Evolutionary conservation across 179 eudicot genomes (phyloP).

Genomic region (Gypsophila paniculata): DNA sequence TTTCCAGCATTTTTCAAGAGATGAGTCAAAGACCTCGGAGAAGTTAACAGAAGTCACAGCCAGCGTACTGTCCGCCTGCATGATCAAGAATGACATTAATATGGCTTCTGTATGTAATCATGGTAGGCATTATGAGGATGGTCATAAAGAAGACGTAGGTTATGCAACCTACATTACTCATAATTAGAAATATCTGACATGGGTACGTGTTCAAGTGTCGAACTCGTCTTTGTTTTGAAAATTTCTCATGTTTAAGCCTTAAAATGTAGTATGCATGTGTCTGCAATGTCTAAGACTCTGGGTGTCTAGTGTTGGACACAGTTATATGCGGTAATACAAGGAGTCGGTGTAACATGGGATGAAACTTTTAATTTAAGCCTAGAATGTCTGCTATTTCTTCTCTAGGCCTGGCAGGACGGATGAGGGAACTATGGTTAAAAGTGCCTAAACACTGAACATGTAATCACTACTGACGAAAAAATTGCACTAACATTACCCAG

Average conservation of each 20-base stretch:
- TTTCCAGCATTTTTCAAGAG: constrained; percentile 64
- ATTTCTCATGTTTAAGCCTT: too few species aligned
- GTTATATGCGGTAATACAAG: too few species aligned
- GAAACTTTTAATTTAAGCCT: not conserved
- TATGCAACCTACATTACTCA: too few species aligned
- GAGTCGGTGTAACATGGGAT: too few species aligned
- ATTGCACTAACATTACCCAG: not conserved
- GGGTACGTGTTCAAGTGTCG: too few species aligned
- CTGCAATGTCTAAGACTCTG: too few species aligned
- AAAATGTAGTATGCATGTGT: too few species aligned
- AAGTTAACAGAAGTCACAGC: constrained; percentile 62
- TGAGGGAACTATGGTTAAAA: not conserved
- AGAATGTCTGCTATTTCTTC: not conserved
- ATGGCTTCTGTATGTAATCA: not conserved
- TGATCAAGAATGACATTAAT: constrained; percentile 15
- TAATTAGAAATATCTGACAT: too few species aligned
- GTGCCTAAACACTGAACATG: too few species aligned
- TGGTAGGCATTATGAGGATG: not conserved
- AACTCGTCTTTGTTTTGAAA: too few species aligned
- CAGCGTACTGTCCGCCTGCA: constrained; percentile 59
- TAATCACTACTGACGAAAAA: too few species aligned
- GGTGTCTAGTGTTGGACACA: too few species aligned
- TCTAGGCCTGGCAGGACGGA: not conserved
- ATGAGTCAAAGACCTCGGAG: constrained; percentile 49
- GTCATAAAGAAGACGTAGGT: not conserved